Evolutionary conservation across 768 basidiomycete genomes (phyloP).

Genomic region (Suillus tomentosus): DNA sequence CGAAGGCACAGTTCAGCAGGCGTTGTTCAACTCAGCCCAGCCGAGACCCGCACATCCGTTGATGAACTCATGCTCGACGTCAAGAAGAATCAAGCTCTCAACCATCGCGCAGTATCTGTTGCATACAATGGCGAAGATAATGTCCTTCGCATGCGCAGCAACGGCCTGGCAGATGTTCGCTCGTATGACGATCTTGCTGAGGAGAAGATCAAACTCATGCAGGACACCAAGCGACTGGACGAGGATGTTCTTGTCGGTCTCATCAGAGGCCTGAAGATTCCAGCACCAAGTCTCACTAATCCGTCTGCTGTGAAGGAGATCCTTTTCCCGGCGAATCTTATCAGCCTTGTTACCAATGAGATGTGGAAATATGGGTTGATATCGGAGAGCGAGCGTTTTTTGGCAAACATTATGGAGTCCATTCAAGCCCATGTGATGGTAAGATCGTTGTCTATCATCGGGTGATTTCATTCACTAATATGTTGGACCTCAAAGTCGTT

Average conservation of each 20-base stretch:
- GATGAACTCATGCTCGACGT: slow-evolving; percentile 78
- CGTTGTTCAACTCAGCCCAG: slow-evolving; percentile 59
- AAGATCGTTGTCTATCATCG: slow-evolving; percentile 32
- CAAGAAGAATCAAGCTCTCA: slow-evolving; percentile 68
- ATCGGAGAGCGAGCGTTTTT: slow-evolving; percentile 93
- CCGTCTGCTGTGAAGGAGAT: slow-evolving; percentile 97
- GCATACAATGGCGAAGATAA: slow-evolving; percentile 85
- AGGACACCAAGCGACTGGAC: slow-evolving; percentile 86
- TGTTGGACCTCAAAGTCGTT: slow-evolving; percentile 59
- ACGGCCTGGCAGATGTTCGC: slow-evolving; percentile 70
- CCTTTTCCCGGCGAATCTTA: slow-evolving; percentile 97
- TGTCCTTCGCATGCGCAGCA: slow-evolving; percentile 60
- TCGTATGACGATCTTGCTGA: slow-evolving; percentile 88
- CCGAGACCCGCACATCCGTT: slow-evolving; percentile 70
- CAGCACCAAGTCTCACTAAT: slow-evolving; percentile 84
- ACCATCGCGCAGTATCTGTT: slow-evolving; percentile 85
- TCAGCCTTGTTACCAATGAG: slow-evolving; percentile 97
- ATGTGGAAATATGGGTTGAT: slow-evolving; percentile 99
- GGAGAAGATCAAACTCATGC: slow-evolving; percentile 93
- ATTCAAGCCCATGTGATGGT: slow-evolving; percentile 99
- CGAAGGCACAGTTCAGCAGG: slow-evolving; percentile 88
- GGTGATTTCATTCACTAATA: slow-evolving; percentile 9
- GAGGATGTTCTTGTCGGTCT: slow-evolving; percentile 92
- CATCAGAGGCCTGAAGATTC: slow-evolving; percentile 90
- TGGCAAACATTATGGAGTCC: slow-evolving; percentile 98